A percentile compares a stretch with the other conserved stretches of the same genome.
Conservation (phyloP, 2,329 filamentous ascomycete genomes). For the Colletotrichum nymphaeae region DNA sequence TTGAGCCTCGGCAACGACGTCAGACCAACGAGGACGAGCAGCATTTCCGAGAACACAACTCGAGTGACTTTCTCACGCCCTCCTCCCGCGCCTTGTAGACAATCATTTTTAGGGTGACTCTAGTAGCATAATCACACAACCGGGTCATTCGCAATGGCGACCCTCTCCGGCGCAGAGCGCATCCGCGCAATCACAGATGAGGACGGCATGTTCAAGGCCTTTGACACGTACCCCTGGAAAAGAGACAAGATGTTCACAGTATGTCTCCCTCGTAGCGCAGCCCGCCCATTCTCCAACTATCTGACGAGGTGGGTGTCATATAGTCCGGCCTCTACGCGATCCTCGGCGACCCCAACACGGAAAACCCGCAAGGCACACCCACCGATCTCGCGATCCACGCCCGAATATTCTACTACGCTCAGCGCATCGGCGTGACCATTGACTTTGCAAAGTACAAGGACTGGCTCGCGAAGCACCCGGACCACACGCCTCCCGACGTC, state of each 20-base stretch:
- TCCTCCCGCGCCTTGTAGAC: neutral
- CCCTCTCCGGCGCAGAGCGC: constrained; percentile 46
- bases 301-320: neutral
- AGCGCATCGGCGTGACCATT: constrained; percentile 62
- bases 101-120: neutral
- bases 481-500: constrained; percentile 48
- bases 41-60: neutral
- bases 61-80: neutral
- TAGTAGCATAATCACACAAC: neutral
- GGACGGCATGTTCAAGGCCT: constrained; percentile 65
- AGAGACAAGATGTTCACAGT: constrained; percentile 77
- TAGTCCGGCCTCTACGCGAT: constrained; percentile 72
- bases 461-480: constrained; percentile 62
- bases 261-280: constrained; percentile 31
- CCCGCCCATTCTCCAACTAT: too few relatives aligned
- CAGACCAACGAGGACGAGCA: neutral
- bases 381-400: constrained; percentile 73
- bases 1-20: neutral
- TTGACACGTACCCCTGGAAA: constrained; percentile 76
- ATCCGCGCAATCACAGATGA: constrained; percentile 54
- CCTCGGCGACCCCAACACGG: constrained; percentile 62
- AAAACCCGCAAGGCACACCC: constrained; percentile 59
- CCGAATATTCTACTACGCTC: constrained; percentile 74
- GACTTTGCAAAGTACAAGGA: constrained; percentile 76
- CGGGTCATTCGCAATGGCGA: constrained; percentile 1